Evolutionary conservation across 148 eudicot genomes (phyloP), one percentile per base, ranked within the genome.

Genomic region (Amaranthus cruentus): DNA sequence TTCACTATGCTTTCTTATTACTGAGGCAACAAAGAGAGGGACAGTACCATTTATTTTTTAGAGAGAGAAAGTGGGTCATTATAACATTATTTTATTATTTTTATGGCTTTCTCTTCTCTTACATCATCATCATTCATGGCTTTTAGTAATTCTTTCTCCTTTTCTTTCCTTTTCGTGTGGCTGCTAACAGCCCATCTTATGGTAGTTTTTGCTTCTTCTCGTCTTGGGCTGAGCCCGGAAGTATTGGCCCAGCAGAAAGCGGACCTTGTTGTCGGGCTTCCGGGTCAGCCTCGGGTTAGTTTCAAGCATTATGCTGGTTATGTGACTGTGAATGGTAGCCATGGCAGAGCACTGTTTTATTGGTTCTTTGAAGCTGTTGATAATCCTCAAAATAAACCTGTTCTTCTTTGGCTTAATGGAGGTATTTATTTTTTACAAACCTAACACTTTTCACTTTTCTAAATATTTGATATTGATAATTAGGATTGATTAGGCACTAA

Each of bases 341-440:
- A 93, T 83, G 97, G 98, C 4, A 85, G 89, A 69, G 98, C 96
- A 80, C 86, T 90, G 73, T 93, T 93, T 63, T 93, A 93, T 87
- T 93, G 98, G 98, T 90, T 90, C 72, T 89, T 89, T 78, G 98
- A 93, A 81, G 98, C 98, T 68, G 72, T 68, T 3, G 52, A 81
- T 0, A 57, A 66, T 0, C 90, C 94, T 47, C 71, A 84, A 2
- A 61, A 75, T 5, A 93, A 86, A 54, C 98, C 98, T 75, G 72
- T 93, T 38, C 83, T 93, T 55, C 83, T 93, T 14, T 93, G 96
- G 96, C 92, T 93, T 46, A 93, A 91, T 83, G 98, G 98, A 93
- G 98, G 98, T 93, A 85, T 55, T 15, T 68, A 7, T 14, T 6
- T 1, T n/a, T 9, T 62, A 9, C 5, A 7, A 21, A n/a, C 13